These are phyloP conservation scores for Aspergillus hortae DNA, from an alignment of 2,329 filamentous ascomycete species.

Conservation along the genomic window DNA sequence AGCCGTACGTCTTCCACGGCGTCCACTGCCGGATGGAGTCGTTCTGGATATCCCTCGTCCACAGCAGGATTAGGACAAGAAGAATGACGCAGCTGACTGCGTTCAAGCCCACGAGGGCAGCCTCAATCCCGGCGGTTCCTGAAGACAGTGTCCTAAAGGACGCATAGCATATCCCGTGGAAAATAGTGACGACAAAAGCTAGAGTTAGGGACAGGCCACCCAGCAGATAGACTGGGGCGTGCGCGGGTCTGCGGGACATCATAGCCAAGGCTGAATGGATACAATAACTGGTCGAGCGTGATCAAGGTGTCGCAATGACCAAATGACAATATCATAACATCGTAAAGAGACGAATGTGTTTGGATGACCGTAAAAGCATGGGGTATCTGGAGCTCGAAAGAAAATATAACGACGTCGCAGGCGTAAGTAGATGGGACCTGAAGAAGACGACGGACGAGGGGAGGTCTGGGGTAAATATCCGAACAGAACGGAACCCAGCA, in stretches of 20 bases:
- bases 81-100: constrained; percentile 22
- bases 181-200: constrained; percentile 24
- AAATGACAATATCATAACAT: neutral
- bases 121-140: constrained; percentile 16
- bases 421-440: neutral
- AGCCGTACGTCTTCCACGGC: constrained; percentile 17
- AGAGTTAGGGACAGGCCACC: constrained; percentile 21
- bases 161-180: constrained; percentile 28
- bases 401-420: neutral
- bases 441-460: neutral
- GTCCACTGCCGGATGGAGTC: constrained; percentile 9
- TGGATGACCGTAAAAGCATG: neutral
- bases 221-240: constrained; percentile 18
- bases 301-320: neutral
- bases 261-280: neutral
- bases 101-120: constrained; percentile 23
- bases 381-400: neutral
- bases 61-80: constrained; percentile 17
- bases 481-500: neutral
- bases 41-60: constrained; percentile 15
- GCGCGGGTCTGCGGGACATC: neutral
- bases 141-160: constrained; percentile 17
- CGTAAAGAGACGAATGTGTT: neutral
- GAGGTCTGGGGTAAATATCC: constrained; percentile 11
- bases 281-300: neutral